Conservation (phyloP, 2,329 filamentous ascomycete genomes). For the Aspergillus ochraceus region DNA sequence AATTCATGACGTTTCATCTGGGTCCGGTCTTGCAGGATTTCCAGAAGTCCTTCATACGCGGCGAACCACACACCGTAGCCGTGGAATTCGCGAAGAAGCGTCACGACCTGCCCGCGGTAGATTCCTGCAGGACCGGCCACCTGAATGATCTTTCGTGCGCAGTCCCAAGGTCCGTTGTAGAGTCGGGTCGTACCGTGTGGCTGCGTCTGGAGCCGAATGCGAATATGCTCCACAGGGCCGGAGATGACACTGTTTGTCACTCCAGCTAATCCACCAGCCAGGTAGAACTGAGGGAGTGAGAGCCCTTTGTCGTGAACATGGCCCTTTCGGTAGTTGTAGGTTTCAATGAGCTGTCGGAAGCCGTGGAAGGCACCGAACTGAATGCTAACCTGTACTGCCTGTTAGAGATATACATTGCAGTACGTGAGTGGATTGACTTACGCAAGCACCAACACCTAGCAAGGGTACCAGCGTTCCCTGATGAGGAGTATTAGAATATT, state of each 20-base stretch:
- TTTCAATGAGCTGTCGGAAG: slow-evolving; percentile 81
- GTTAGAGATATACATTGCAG: no score
- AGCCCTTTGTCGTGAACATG: slow-evolving; percentile 52
- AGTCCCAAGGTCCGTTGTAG: slow-evolving; percentile 85
- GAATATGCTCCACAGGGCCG: slow-evolving; percentile 91
- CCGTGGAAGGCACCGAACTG: slow-evolving; percentile 98
- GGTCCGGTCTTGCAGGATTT: slow-evolving; percentile 80
- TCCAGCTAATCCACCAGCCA: slow-evolving; percentile 87
- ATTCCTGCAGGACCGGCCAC: slow-evolving; percentile 71
- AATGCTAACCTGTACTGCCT: slow-evolving; percentile 63
- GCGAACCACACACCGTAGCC: slow-evolving; percentile 97
- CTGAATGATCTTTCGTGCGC: slow-evolving; percentile 76
- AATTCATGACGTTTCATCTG: slow-evolving; percentile 72
- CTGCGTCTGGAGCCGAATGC: slow-evolving; percentile 94
- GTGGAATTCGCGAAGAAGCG: slow-evolving; percentile 82
- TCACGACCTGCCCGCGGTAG: slow-evolving; percentile 86
- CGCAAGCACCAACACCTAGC: slow-evolving; percentile 93
- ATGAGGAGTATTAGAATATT: no score
- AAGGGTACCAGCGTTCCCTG: slow-evolving; percentile 93
- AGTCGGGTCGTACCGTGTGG: slow-evolving; percentile 78
- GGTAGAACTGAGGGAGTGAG: slow-evolving; percentile 83
- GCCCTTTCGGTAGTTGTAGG: slow-evolving; percentile 53
- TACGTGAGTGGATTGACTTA: slow-evolving; percentile 40
- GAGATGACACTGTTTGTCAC: slow-evolving; percentile 86
- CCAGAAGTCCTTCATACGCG: slow-evolving; percentile 95